phyloP scores from a whole-genome alignment of 2,329 filamentous ascomycete genomes.

The Apiospora phragmitis region DNA sequence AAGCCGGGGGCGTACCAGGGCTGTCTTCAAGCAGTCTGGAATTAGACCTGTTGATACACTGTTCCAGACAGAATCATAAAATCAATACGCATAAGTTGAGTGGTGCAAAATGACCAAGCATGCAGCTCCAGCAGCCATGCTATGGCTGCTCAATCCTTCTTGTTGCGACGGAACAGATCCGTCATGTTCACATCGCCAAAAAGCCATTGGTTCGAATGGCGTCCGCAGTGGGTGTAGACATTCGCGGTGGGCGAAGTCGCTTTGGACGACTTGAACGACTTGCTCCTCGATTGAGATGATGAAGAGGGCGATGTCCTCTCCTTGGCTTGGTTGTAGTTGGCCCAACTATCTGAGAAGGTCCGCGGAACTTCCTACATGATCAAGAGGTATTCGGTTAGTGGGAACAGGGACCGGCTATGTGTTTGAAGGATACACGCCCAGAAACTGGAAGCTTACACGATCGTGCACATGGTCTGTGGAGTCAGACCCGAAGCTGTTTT shows the following conservation, averaged over 20 bases:
- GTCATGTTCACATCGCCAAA: constrained; percentile 51
- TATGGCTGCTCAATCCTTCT: constrained; percentile 22
- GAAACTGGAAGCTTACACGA: neutral
- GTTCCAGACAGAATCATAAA: constrained; percentile 6
- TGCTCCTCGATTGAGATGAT: constrained; percentile 27
- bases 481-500: constrained; percentile 27
- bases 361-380: neutral
- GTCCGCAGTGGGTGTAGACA: constrained; percentile 54
- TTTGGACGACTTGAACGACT: constrained; percentile 24
- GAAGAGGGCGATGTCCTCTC: constrained; percentile 14
- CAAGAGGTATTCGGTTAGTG: neutral
- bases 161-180: constrained; percentile 41
- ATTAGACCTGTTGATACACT: constrained; percentile 1
- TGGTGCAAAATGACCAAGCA: neutral
- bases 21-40: neutral
- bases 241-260: constrained; percentile 44
- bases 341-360: constrained; percentile 13
- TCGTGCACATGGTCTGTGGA: neutral
- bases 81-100: neutral
- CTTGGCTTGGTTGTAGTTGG: constrained; percentile 3
- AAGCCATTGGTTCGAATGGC: constrained; percentile 55
- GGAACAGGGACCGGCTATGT: neutral
- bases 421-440: neutral
- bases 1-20: neutral
- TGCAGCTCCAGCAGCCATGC: neutral